phyloP scores from a whole-genome alignment of 768 basidiomycete genomes.

The Chalciporus sphaerocephalus region DNA sequence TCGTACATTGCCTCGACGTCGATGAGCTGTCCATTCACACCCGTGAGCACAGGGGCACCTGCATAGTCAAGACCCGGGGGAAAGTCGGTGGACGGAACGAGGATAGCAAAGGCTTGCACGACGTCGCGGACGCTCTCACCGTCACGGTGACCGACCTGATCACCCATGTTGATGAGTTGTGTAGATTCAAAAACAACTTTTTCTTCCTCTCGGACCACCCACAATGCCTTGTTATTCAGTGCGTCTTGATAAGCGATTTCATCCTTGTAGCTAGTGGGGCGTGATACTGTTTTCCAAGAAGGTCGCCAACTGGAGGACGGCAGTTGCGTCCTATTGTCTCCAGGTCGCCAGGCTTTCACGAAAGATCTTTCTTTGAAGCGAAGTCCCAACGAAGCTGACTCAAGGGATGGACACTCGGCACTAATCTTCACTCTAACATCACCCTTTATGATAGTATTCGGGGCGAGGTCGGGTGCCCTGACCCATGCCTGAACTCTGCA shows the following conservation, averaged over 20 bases:
- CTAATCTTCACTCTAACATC: slow-evolving; percentile 15
- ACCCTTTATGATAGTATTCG: slow-evolving; percentile 8
- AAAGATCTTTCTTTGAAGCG: slow-evolving; percentile 21
- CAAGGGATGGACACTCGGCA: slow-evolving; percentile 9
- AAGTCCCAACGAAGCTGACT: slow-evolving; percentile 7
- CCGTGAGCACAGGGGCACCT: no score
- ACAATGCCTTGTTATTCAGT: slow-evolving; percentile 4
- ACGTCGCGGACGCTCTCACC: background rate
- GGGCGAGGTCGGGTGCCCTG: slow-evolving; percentile 18
- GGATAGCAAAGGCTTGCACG: slow-evolving; percentile 5
- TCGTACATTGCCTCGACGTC: slow-evolving; percentile 4
- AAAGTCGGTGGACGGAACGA: slow-evolving; percentile 16
- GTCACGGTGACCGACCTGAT: background rate
- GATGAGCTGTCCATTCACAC: no score
- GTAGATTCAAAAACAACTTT: slow-evolving; percentile 12
- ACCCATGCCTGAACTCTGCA: slow-evolving; percentile 14
- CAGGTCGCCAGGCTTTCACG: slow-evolving; percentile 10
- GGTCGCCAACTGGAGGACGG: no score
- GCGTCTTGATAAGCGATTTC: background rate
- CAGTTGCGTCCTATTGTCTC: no score
- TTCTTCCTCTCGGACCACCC: slow-evolving; percentile 13
- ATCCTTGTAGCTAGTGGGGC: background rate
- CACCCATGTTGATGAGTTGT: background rate
- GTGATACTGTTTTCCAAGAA: no score
- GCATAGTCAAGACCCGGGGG: slow-evolving; percentile 11